These are phyloP conservation scores for Fusarium succisae DNA, from an alignment of 2,329 filamentous ascomycete genomes.

Conservation along the genomic window DNA sequence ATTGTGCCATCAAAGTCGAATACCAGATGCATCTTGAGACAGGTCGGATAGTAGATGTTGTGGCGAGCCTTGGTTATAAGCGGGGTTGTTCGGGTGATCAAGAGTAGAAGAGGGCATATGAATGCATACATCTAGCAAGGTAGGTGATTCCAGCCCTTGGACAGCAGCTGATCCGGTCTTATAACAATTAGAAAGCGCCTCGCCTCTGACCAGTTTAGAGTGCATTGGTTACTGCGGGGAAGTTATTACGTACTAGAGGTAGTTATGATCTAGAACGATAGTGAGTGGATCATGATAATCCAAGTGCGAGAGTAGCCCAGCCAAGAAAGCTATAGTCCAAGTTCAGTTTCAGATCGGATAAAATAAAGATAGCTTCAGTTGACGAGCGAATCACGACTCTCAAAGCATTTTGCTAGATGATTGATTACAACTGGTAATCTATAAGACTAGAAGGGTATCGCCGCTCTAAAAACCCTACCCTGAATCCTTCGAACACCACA, in stretches of 20 bases:
- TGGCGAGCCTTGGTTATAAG: not conserved
- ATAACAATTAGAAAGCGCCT: not conserved
- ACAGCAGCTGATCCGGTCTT: constrained; percentile 13
- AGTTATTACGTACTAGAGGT: constrained; percentile 33
- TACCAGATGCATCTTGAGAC: constrained; percentile 54
- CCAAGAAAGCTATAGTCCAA: not conserved
- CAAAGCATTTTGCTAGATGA: constrained; percentile 12
- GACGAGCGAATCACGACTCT: not conserved
- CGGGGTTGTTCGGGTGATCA: not conserved
- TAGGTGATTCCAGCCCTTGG: not conserved
- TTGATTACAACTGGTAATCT: constrained; percentile 32
- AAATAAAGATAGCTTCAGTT: not conserved
- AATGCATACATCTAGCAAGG: constrained; percentile 17
- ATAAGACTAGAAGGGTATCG: constrained; percentile 41
- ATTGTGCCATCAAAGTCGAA: constrained; percentile 71
- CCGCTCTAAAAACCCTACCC: constrained; percentile 40
- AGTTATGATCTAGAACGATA: constrained; percentile 16
- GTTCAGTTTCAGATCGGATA: not conserved
- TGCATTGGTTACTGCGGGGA: constrained; percentile 29
- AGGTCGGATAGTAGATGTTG: not conserved
- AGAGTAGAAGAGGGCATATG: not conserved
- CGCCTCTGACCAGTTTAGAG: constrained; percentile 12
- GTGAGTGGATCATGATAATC: constrained; percentile 28
- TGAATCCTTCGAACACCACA: constrained; percentile 18
- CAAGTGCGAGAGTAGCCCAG: constrained; percentile 1